phyloP scores from a whole-genome alignment of 2,329 filamentous ascomycete species.

The Xylariaceae sp. region DNA sequence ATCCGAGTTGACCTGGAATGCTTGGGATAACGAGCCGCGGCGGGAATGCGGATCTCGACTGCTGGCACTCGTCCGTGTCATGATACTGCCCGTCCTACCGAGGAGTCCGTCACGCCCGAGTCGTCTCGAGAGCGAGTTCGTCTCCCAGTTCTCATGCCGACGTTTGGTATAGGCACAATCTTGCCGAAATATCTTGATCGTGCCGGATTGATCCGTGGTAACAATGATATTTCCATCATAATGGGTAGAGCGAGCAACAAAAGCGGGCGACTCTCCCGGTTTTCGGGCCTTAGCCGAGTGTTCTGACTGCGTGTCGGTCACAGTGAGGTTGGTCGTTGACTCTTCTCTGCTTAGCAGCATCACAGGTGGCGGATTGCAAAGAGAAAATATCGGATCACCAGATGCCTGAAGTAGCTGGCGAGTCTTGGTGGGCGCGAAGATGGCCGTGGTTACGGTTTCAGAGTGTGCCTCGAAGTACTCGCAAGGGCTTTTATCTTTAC shows the following conservation, averaged over 20 bases:
- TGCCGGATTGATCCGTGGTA: slow-evolving; percentile 81
- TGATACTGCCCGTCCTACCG: slow-evolving; percentile 53
- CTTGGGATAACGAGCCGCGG: slow-evolving; percentile 49
- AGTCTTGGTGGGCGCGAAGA: slow-evolving; percentile 77
- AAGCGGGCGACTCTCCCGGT: slow-evolving; percentile 69
- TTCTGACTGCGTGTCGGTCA: slow-evolving; percentile 30
- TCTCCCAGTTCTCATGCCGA: slow-evolving; percentile 72
- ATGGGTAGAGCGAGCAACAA: slow-evolving; percentile 72
- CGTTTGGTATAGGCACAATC: slow-evolving; percentile 85
- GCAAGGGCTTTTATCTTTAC: slow-evolving; percentile 74
- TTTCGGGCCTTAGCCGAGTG: slow-evolving; percentile 32
- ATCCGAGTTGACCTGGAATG: slow-evolving; percentile 51
- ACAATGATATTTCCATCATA: slow-evolving; percentile 84
- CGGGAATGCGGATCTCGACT: slow-evolving; percentile 44
- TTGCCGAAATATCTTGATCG: slow-evolving; percentile 92
- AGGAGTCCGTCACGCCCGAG: slow-evolving; percentile 57
- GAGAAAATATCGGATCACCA: slow-evolving; percentile 89
- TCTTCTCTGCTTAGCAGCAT: slow-evolving; percentile 74
- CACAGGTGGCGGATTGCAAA: slow-evolving; percentile 92
- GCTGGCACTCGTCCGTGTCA: slow-evolving; percentile 48
- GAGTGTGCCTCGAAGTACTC: slow-evolving; percentile 91
- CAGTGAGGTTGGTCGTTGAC: slow-evolving; percentile 40
- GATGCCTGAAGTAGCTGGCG: slow-evolving; percentile 74
- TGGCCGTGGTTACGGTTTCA: slow-evolving; percentile 81
- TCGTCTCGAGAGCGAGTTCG: slow-evolving; percentile 70